phyloP scores from a whole-genome alignment of 352 stramenopile species.

The Phytopythium helicoides region DNA sequence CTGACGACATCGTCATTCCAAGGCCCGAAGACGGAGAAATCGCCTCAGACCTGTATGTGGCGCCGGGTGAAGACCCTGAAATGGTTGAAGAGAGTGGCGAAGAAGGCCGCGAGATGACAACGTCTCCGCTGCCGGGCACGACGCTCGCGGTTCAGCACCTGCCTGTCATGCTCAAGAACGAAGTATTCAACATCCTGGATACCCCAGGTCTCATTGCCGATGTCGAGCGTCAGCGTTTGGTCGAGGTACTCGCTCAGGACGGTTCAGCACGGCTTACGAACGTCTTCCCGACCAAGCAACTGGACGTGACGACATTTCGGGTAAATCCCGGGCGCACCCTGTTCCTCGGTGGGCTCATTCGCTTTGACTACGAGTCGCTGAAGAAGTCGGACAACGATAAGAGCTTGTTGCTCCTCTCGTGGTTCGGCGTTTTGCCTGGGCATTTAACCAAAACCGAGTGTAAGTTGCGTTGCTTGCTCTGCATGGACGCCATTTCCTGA shows the following conservation, averaged over 20 bases:
- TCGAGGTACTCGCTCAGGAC: conserved; percentile 75
- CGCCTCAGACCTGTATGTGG: conserved; percentile 36
- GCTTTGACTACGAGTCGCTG: conserved; percentile 72
- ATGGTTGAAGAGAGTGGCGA: conserved; percentile 70
- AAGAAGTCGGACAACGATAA: conserved; percentile 38
- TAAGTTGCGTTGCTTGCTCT: no score
- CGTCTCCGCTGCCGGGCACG: conserved; percentile 88
- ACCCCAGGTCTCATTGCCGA: conserved; percentile 80
- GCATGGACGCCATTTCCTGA: not conserved
- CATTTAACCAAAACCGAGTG: conserved; percentile 78
- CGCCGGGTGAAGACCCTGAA: conserved; percentile 53
- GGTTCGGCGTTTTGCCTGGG: conserved; percentile 82
- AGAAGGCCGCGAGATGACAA: conserved; percentile 78
- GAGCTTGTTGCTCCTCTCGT: conserved; percentile 72
- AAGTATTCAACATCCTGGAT: conserved; percentile 82
- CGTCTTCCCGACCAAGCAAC: conserved; percentile 72
- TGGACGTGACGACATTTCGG: conserved; percentile 73
- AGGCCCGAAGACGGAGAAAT: not conserved
- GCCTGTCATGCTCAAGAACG: conserved; percentile 74
- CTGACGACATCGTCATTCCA: conserved; percentile 17
- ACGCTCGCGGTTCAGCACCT: conserved; percentile 85
- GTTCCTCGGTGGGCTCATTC: conserved; percentile 71
- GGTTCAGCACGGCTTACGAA: conserved; percentile 63
- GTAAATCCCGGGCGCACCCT: conserved; percentile 66
- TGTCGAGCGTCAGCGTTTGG: conserved; percentile 69